Evolutionary conservation across 23 red algal genomes (phyloP).

Genomic region (Agarophyton chilense): DNA sequence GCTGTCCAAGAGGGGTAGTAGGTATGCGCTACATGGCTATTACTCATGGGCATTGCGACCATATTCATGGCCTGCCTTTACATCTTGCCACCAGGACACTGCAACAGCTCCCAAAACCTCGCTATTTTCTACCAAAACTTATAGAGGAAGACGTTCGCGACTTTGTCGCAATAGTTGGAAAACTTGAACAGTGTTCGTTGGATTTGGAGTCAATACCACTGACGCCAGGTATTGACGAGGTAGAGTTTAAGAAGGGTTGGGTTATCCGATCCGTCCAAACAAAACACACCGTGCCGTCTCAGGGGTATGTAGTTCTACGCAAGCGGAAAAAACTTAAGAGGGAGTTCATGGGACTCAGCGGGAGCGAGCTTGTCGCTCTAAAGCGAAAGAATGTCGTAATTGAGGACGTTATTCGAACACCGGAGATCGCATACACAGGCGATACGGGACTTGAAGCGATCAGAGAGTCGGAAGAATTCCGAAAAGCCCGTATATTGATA

Average conservation of each 20-base stretch:
- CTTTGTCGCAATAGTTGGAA: slow-evolving; percentile 33
- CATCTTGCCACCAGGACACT: slow-evolving; percentile 57
- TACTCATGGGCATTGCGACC: slow-evolving; percentile 68
- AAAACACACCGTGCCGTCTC: slow-evolving; percentile 61
- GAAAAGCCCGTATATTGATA: slow-evolving; percentile 55
- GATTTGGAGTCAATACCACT: slow-evolving; percentile 12
- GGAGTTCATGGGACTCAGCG: slow-evolving; percentile 8
- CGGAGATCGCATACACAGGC: slow-evolving; percentile 61
- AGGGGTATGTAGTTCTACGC: slow-evolving; percentile 56
- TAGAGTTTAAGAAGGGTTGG: slow-evolving; percentile 55
- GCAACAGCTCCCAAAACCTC: slow-evolving; percentile 37
- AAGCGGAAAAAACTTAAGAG: slow-evolving; percentile 56
- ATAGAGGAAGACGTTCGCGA: slow-evolving; percentile 40
- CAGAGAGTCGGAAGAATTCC: slow-evolving; percentile 20
- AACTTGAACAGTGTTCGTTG: slow-evolving; percentile 38
- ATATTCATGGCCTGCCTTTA: slow-evolving; percentile 60
- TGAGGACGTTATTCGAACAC: slow-evolving; percentile 24
- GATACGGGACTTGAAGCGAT: slow-evolving; percentile 62
- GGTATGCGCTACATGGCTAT: slow-evolving; percentile 63
- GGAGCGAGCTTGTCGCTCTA: slow-evolving; percentile 17
- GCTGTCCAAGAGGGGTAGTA: slow-evolving; percentile 44
- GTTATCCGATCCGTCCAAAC: slow-evolving; percentile 54
- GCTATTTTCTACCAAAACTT: slow-evolving; percentile 26
- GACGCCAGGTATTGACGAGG: slow-evolving; percentile 1
- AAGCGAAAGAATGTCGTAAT: slow-evolving; percentile 19